phyloP scores from a whole-genome alignment of 768 basidiomycete genomes.

The Podaxis mareebaensis region DNA sequence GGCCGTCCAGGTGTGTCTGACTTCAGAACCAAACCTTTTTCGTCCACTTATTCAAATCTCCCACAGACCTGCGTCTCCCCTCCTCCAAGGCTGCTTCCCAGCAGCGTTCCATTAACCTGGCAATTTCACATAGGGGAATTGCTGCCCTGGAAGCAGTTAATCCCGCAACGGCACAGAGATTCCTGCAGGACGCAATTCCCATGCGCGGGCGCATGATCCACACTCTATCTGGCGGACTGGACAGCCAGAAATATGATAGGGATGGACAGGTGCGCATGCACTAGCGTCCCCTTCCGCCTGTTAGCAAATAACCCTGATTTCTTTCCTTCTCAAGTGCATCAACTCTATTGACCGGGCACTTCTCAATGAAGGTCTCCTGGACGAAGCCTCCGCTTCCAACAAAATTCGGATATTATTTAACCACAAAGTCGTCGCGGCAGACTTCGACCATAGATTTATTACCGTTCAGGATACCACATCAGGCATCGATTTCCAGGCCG shows the following conservation, averaged over 20 bases:
- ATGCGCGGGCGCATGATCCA: constrained; percentile 98
- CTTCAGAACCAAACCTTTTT: constrained; percentile 7
- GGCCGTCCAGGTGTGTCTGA: constrained; percentile 63
- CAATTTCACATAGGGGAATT: constrained; percentile 92
- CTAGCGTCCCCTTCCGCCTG: constrained; percentile 14
- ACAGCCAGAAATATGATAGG: constrained; percentile 88
- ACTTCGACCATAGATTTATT: constrained; percentile 70
- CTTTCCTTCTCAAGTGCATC: constrained; percentile 65
- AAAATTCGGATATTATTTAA: constrained; percentile 76
- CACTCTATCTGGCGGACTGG: constrained; percentile 62
- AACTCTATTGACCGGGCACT: constrained; percentile 90
- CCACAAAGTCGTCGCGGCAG: constrained; percentile 74
- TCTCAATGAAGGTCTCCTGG: constrained; percentile 83
- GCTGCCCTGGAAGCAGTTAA: constrained; percentile 85
- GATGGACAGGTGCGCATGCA: constrained; percentile 72
- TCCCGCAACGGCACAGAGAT: constrained; percentile 62
- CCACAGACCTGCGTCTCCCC: constrained; percentile 70
- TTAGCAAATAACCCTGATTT: constrained; percentile 20
- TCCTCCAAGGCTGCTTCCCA: constrained; percentile 63
- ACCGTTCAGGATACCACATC: constrained; percentile 47
- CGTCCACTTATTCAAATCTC: constrained; percentile 12
- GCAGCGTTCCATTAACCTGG: constrained; percentile 94
- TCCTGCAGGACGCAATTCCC: constrained; percentile 81
- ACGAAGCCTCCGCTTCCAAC: constrained; percentile 62
- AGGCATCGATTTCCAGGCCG: constrained; percentile 42